These are phyloP conservation scores for Hymenoscyphus infarciens DNA, from an alignment of 2,329 filamentous ascomycete species.

Conservation along the genomic window DNA sequence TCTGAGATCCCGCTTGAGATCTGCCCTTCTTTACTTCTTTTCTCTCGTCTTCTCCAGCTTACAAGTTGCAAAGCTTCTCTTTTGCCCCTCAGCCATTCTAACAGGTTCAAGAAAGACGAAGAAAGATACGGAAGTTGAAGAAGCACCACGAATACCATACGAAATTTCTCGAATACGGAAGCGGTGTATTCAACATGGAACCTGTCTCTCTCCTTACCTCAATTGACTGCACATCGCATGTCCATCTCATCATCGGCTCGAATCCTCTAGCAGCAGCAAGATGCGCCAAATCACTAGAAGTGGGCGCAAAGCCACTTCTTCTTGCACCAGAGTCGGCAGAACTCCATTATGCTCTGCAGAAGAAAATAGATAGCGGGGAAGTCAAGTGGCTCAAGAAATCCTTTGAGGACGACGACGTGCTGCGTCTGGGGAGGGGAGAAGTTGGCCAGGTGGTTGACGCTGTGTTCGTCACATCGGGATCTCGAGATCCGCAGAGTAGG, in stretches of 20 bases:
- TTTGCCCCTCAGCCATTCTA: background rate
- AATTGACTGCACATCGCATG: constrained; percentile 63
- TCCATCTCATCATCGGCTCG: constrained; percentile 83
- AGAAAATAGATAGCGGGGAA: constrained; percentile 61
- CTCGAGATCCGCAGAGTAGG: constrained; percentile 44
- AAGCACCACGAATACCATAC: background rate
- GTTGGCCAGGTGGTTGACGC: constrained; percentile 78
- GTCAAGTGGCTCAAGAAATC: constrained; percentile 62
- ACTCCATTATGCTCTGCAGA: constrained; percentile 55
- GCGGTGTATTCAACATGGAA: constrained; percentile 18
- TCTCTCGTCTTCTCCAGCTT: background rate
- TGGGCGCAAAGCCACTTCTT: constrained; percentile 77
- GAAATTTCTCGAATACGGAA: background rate
- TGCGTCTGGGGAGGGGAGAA: constrained; percentile 73
- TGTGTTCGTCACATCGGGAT: constrained; percentile 75
- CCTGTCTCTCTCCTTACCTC: constrained; percentile 62
- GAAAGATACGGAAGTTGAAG: background rate
- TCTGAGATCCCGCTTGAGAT: background rate
- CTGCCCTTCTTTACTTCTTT: background rate
- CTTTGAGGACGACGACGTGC: constrained; percentile 71
- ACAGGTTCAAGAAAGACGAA: background rate
- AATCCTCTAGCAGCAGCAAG: constrained; percentile 84
- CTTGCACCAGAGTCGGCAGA: constrained; percentile 65
- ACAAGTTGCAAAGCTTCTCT: background rate
- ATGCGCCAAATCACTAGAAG: constrained; percentile 73